phyloP scores from a whole-genome alignment of 208 protist species.

The Blastocrithidia nonstop region DNA sequence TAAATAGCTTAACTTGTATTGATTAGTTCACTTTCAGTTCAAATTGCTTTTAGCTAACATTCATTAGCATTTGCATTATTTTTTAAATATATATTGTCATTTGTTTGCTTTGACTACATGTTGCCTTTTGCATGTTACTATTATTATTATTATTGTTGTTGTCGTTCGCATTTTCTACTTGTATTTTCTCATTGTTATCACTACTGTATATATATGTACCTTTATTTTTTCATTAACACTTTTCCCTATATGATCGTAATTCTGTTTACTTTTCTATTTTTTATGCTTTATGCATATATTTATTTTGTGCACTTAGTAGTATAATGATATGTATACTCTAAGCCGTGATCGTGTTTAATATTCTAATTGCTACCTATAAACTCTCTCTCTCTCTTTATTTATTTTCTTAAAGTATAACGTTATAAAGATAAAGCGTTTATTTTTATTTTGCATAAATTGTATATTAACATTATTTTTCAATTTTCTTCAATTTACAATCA shows the following conservation, averaged over 20 bases:
- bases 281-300: not conserved
- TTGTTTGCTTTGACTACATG: not conserved
- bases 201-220: not conserved
- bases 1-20: no score
- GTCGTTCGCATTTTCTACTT: not conserved
- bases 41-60: no score
- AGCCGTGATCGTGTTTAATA: no score
- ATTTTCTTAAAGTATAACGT: slow-evolving; percentile 1
- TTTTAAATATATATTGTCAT: not conserved
- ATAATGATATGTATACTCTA: no score
- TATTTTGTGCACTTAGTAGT: no score
- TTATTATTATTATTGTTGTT: slow-evolving; percentile 1
- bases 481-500: no score
- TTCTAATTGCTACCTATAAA: not conserved
- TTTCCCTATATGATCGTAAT: not conserved
- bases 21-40: no score
- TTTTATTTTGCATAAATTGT: not conserved
- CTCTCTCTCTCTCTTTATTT: slow-evolving; percentile 1
- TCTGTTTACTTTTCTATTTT: not conserved
- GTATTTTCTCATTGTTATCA: not conserved
- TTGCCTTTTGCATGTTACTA: no score
- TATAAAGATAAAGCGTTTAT: slow-evolving; percentile 1
- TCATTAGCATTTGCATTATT: slow-evolving; percentile 3
- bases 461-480: not conserved
- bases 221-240: not conserved